phyloP scores from a whole-genome alignment of 2,329 filamentous ascomycete species.

The Ilyonectria destructans region DNA sequence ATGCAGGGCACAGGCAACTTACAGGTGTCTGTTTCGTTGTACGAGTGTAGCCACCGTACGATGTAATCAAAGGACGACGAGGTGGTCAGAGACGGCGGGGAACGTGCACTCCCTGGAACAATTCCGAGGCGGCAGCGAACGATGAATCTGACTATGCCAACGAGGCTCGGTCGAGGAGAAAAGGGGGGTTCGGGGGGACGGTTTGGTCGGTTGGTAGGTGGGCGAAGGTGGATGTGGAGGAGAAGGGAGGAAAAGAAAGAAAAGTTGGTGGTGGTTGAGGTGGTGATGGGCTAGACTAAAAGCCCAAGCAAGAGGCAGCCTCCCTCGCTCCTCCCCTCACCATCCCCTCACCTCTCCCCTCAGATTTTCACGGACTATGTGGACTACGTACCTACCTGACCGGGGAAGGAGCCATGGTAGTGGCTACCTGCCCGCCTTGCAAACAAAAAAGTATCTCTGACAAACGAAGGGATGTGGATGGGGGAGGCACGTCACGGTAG shows the following conservation, averaged over 20 bases:
- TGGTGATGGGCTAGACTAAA: slow-evolving; percentile 43
- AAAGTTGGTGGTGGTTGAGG: slow-evolving; percentile 41
- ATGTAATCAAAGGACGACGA: slow-evolving; percentile 47
- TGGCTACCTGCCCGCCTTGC: slow-evolving; percentile 20
- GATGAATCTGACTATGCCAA: slow-evolving; percentile 35
- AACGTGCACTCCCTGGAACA: slow-evolving; percentile 48
- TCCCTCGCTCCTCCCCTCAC: slow-evolving; percentile 18
- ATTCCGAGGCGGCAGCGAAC: slow-evolving; percentile 40
- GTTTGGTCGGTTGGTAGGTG: slow-evolving; percentile 30
- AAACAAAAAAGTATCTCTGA: slow-evolving; percentile 29
- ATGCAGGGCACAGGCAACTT: slow-evolving; percentile 42
- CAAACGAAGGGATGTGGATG: slow-evolving; percentile 24
- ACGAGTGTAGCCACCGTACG: slow-evolving; percentile 51
- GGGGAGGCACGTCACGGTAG: slow-evolving; percentile 12
- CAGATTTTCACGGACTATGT: slow-evolving; percentile 16
- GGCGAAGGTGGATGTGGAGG: slow-evolving; percentile 25
- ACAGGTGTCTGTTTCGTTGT: slow-evolving; percentile 46
- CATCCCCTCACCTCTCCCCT: slow-evolving; percentile 16
- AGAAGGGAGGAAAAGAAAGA: slow-evolving; percentile 31
- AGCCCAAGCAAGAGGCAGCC: slow-evolving; percentile 31
- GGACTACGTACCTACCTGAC: slow-evolving; percentile 28
- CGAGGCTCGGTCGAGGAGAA: slow-evolving; percentile 30
- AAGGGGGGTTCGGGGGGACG: slow-evolving; percentile 28
- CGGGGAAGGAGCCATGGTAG: slow-evolving; percentile 23
- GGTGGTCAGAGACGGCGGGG: slow-evolving; percentile 48